Evolutionary conservation across 1,139 yeast genomes (phyloP), one percentile per base, ranked within the genome.

Genomic region (Pichia inconspicua): DNA sequence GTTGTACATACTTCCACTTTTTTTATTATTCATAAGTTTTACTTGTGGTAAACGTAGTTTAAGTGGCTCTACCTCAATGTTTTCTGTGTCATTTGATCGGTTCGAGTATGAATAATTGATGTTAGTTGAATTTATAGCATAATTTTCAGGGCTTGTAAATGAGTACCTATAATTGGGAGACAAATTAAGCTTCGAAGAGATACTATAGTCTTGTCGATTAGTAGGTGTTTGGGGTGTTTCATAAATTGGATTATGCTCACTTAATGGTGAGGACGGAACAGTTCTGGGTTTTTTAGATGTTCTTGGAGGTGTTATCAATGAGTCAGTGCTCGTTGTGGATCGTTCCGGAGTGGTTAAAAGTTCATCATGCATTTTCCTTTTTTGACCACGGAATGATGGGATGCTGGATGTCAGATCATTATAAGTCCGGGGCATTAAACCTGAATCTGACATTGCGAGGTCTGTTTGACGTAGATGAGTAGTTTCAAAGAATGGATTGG

Each of bases 21-120:
- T 15, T 11, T 19, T 22, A 30, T 28, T 2, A 28, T 40, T 35
- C 17, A 45, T 25, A 25, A 54, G 51, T 35, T 39, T 49, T 40
- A 50, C 50, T 15, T 50, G 42, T 3, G 61, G 61, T 31, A 46
- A 48, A 27, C 45, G 42, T 36, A 60, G 65, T 50, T 39, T 63
- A 50, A 46, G 56, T 45, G 55, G 47, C 9, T 66, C 65, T 5
- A 71, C 64, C 11, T 64, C 58, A 8, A 72, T 71, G 41, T 66
- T 67, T 7, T 61, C 54, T 43, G 19, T 40, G n/a, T 41, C 42
- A n/a, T 11, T 25, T 7, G 11, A 7, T 17, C 27, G 15, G 15
- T 10, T 19, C 41, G 25, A 28, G 15, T 14, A 8, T 12, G 31
- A n/a, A 15, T 9, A 10, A 17, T n/a, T 45, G 27, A 3, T 43